These are phyloP conservation scores for Emydomyces testavorans DNA, from an alignment of 2,329 filamentous ascomycete species.

Conservation along the genomic window DNA sequence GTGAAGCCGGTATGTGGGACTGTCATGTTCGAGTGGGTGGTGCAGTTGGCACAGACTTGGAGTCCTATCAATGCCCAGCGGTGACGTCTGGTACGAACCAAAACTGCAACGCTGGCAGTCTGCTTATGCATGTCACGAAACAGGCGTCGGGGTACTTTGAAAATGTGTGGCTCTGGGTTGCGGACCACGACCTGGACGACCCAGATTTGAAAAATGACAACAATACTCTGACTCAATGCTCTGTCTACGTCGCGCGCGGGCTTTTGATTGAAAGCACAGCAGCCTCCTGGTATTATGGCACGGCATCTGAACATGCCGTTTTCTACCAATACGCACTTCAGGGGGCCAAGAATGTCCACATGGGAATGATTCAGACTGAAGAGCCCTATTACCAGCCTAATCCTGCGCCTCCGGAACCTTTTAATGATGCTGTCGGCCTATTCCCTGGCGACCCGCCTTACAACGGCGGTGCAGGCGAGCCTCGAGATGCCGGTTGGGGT, in stretches of 20 bases:
- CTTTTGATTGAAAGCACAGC: slow-evolving; percentile 13
- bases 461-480: neutral
- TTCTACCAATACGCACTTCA: slow-evolving; percentile 61
- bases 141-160: slow-evolving; percentile 32
- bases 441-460: slow-evolving; percentile 9
- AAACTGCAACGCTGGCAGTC: slow-evolving; percentile 25
- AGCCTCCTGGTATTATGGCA: slow-evolving; percentile 52
- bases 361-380: slow-evolving; percentile 57
- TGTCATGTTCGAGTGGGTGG: slow-evolving; percentile 32
- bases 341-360: slow-evolving; percentile 49
- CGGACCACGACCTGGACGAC: slow-evolving; percentile 10
- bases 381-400: slow-evolving; percentile 61
- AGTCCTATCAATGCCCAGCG: slow-evolving; percentile 24
- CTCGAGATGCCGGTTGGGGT: slow-evolving; percentile 2
- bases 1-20: slow-evolving; percentile 13
- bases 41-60: slow-evolving; percentile 26
- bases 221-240: slow-evolving; percentile 7
- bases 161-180: slow-evolving; percentile 22
- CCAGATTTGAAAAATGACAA: slow-evolving; percentile 43
- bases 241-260: slow-evolving; percentile 9
- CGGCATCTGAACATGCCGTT: slow-evolving; percentile 53
- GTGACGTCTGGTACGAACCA: slow-evolving; percentile 10
- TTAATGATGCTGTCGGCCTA: slow-evolving; percentile 23
- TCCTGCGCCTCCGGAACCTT: slow-evolving; percentile 49
- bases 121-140: slow-evolving; percentile 54